Conservation (phyloP, 192 early-diverging fungal species). For the Cetraspora pellucida region DNA sequence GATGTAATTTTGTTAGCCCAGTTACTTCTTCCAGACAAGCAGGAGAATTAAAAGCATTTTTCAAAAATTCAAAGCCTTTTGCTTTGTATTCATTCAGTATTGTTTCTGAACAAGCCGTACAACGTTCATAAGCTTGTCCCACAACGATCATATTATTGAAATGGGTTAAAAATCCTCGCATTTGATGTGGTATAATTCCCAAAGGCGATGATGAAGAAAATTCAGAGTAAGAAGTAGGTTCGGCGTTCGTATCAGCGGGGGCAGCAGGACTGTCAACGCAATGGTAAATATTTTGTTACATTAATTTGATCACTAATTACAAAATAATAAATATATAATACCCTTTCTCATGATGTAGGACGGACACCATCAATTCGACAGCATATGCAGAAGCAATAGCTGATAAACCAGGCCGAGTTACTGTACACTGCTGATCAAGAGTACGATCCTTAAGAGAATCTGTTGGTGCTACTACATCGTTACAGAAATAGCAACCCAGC, state of each 20-base stretch:
- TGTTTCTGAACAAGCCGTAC: conserved; percentile 86
- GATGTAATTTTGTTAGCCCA: conserved; percentile 78
- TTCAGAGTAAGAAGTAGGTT: neutral
- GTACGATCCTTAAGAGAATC: conserved; percentile 94
- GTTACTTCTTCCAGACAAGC: conserved; percentile 84
- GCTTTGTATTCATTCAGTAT: conserved; percentile 65
- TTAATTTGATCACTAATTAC: neutral
- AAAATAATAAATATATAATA: conserved; percentile 38
- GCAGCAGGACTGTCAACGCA: conserved; percentile 51
- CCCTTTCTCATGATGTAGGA: conserved; percentile 82
- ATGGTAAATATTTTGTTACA: conserved; percentile 1
- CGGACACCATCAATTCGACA: conserved; percentile 88
- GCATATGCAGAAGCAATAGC: conserved; percentile 83
- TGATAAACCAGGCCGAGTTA: conserved; percentile 94
- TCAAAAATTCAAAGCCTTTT: conserved; percentile 75
- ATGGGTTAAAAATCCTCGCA: conserved; percentile 86
- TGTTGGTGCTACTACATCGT: conserved; percentile 94
- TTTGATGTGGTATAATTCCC: conserved; percentile 91
- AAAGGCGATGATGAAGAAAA: conserved; percentile 42
- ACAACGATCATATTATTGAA: conserved; percentile 84
- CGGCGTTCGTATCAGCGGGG: conserved; percentile 47
- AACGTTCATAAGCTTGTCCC: conserved; percentile 83
- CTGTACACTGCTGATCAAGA: conserved; percentile 98
- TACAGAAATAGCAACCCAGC: conserved; percentile 98
- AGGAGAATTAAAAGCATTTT: conserved; percentile 71